These are phyloP conservation scores for Boechera stricta DNA, from an alignment of 345 rosid genomes.

Conservation along the genomic window DNA sequence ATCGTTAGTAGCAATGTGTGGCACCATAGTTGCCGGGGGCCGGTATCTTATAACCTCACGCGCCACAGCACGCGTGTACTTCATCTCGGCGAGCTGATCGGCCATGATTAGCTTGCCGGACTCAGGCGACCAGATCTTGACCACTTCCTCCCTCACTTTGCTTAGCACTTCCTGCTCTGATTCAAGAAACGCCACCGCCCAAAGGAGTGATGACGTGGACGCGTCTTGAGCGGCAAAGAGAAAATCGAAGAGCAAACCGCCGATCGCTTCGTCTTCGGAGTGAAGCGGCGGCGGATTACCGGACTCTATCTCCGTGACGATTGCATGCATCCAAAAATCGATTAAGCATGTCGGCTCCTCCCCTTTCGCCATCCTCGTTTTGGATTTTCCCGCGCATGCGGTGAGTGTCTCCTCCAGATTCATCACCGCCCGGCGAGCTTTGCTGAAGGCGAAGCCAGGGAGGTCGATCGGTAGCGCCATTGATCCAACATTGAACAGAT, in stretches of 20 bases:
- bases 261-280: conserved; percentile 58
- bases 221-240: conserved; percentile 91
- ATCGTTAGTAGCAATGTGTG: conserved; percentile 71
- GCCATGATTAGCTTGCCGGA: conserved; percentile 57
- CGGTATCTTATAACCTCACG: conserved; percentile 84
- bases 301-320: conserved; percentile 45
- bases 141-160: conserved; percentile 70
- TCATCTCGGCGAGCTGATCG: conserved; percentile 73
- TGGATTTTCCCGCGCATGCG: conserved; percentile 57
- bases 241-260: conserved; percentile 76
- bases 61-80: conserved; percentile 82
- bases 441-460: conserved; percentile 71
- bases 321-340: conserved; percentile 87
- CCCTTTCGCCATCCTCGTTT: conserved; percentile 54
- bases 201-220: conserved; percentile 80
- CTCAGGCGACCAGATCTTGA: conserved; percentile 72
- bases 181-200: conserved; percentile 78
- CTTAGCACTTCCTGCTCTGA: conserved; percentile 66
- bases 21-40: conserved; percentile 80
- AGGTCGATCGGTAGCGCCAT: conserved; percentile 77
- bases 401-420: conserved; percentile 55
- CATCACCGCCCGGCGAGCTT: conserved; percentile 70
- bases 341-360: conserved; percentile 70
- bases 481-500: conserved; percentile 68
- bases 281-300: conserved; percentile 52